These are phyloP conservation scores for Gossypium schwendimanii DNA, from an alignment of 441 rosid species.

Conservation along the genomic window DNA sequence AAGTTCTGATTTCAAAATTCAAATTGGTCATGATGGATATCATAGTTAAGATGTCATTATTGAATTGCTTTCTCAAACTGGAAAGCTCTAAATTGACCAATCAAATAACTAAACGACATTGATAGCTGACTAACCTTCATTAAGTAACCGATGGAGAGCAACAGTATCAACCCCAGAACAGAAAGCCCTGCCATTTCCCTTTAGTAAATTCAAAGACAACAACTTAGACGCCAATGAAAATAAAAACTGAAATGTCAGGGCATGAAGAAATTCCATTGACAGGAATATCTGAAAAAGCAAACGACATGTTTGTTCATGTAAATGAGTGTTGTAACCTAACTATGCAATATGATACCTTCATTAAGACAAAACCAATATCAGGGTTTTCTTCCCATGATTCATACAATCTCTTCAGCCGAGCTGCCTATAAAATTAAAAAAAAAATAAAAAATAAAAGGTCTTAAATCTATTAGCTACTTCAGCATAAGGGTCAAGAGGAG, in stretches of 20 bases:
- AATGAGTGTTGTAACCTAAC: neutral
- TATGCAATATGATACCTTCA: conserved; percentile 53
- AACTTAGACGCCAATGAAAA: conserved; percentile 20
- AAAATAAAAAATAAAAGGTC: neutral
- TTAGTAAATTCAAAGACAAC: conserved; percentile 30
- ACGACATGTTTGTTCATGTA: neutral
- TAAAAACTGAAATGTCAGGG: conserved; percentile 9
- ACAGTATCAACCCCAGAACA: conserved; percentile 80
- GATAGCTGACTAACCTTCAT: conserved; percentile 41
- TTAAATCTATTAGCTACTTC: neutral
- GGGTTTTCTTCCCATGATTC: conserved; percentile 97
- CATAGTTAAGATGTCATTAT: neutral
- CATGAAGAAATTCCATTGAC: neutral
- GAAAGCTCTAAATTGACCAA: neutral
- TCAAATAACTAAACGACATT: neutral
- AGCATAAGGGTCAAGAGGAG: neutral
- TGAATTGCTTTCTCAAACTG: neutral
- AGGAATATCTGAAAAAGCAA: neutral
- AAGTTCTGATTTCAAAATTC: neutral
- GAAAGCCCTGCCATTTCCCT: conserved; percentile 84
- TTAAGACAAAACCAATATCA: conserved; percentile 67
- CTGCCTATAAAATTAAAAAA: conserved; percentile 30
- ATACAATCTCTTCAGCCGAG: conserved; percentile 62
- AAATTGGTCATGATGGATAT: neutral
- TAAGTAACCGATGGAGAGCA: conserved; percentile 44